A percentile compares a stretch with the other conserved stretches of the same genome.
Evolutionary conservation across 2,329 filamentous ascomycete species (phyloP).

Genomic region (Cytospora piceicola): DNA sequence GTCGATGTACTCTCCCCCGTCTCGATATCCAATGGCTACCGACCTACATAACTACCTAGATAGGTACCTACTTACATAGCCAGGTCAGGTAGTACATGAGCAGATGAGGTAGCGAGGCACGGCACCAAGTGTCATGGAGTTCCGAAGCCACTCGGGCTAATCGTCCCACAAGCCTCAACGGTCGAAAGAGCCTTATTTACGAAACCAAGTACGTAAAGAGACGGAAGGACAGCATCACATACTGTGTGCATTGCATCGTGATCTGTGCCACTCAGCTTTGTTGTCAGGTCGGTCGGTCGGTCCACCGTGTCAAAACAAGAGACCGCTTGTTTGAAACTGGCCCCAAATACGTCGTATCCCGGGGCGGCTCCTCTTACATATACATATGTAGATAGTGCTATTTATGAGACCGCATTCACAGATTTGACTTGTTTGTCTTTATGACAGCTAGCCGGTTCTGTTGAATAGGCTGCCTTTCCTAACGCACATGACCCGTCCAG

Average conservation of each 20-base stretch:
- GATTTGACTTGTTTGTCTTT: slow-evolving; percentile 11
- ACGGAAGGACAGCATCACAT: not conserved
- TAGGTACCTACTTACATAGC: too few species aligned
- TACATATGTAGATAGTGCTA: too few species aligned
- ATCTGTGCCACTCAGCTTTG: not conserved
- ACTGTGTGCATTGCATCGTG: not conserved
- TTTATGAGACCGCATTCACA: slow-evolving; percentile 3
- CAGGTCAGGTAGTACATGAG: too few species aligned
- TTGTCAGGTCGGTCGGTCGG: not conserved
- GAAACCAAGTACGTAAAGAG: not conserved
- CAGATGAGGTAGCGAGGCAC: not conserved
- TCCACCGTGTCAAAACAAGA: not conserved
- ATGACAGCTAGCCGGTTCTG: slow-evolving; percentile 15
- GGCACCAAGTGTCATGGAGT: not conserved
- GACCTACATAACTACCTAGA: too few species aligned
- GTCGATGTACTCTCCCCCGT: too few species aligned
- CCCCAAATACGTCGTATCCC: not conserved
- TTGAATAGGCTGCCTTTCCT: not conserved
- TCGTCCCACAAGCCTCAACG: slow-evolving; percentile 1
- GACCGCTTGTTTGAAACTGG: slow-evolving; percentile 6
- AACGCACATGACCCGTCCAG: not conserved
- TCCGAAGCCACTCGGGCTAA: not conserved
- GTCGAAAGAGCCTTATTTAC: not conserved
- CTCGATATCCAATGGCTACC: too few species aligned
- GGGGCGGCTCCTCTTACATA: not conserved